Evolutionary conservation across 768 basidiomycete species (phyloP).

Genomic region (Daedaleopsis sinensis): DNA sequence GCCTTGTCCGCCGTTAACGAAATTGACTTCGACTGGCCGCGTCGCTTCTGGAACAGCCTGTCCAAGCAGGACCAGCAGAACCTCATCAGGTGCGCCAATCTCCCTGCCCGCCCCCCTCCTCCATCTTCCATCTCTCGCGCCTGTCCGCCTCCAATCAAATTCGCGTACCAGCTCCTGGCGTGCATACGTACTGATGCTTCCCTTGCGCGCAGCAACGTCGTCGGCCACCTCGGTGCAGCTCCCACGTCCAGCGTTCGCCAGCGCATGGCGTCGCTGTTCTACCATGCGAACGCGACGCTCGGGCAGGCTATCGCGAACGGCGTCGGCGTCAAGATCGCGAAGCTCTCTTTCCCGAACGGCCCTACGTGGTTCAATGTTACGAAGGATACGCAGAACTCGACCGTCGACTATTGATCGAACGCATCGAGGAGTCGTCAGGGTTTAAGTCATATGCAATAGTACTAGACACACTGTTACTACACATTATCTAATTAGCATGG

Average conservation of each 20-base stretch:
- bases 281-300: conserved; percentile 39
- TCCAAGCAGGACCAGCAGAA: conserved; percentile 39
- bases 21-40: conserved; percentile 43
- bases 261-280: conserved; percentile 39
- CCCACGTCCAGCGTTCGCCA: conserved; percentile 32
- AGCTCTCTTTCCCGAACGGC: conserved; percentile 23
- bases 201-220: conserved; percentile 33
- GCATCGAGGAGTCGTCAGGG: neutral
- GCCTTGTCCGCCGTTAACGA: conserved; percentile 39
- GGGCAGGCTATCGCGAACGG: conserved; percentile 40
- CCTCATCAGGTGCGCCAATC: conserved; percentile 32
- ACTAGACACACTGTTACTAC: too few relatives aligned
- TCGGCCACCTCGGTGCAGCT: conserved; percentile 42
- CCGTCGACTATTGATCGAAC: conserved; percentile 17
- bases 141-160: neutral
- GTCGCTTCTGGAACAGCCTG: conserved; percentile 41
- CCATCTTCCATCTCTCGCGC: too few relatives aligned
- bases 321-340: conserved; percentile 25
- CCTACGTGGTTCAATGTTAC: conserved; percentile 31
- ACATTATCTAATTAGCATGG: too few relatives aligned
- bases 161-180: neutral
- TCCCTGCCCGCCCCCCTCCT: too few relatives aligned
- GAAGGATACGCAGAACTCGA: conserved; percentile 19
- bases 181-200: neutral
- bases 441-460: neutral